These are phyloP conservation scores for Monilinia fructigena DNA, from an alignment of 2,329 filamentous ascomycete species.

Conservation along the genomic window DNA sequence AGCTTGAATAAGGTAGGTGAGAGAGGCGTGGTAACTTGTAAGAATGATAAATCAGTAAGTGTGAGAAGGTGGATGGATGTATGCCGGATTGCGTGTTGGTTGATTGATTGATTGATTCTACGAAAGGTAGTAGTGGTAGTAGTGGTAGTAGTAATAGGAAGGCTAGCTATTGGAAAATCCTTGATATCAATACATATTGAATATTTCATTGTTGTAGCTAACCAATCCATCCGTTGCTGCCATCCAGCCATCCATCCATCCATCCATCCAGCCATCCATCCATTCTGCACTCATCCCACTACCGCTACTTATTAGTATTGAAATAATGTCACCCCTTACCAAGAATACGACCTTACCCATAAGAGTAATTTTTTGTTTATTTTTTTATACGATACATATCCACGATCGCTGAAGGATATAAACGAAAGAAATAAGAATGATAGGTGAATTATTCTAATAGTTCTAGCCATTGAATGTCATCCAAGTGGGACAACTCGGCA, in stretches of 20 bases:
- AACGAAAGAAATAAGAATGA: neutral
- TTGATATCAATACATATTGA: neutral
- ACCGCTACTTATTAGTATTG: neutral
- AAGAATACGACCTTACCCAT: neutral
- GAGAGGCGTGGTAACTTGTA: neutral
- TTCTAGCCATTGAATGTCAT: conserved; percentile 8
- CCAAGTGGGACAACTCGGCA: neutral
- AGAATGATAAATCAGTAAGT: neutral
- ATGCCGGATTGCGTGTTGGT: neutral
- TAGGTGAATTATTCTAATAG: no score
- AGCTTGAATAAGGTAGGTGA: neutral
- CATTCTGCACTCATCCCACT: conserved; percentile 8
- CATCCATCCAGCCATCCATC: neutral
- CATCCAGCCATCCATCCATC: neutral
- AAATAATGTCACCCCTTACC: conserved; percentile 12
- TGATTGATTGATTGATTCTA: conserved; percentile 1
- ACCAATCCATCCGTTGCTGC: neutral
- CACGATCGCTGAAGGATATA: neutral
- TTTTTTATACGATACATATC: neutral
- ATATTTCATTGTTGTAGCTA: neutral
- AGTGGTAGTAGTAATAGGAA: neutral
- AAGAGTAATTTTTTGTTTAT: neutral
- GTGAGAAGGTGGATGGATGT: neutral
- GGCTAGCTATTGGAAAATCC: neutral
- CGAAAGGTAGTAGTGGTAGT: neutral